Evolutionary conservation across 164 flowering plant genomes (phyloP).

Genomic region (Saururus chinensis): DNA sequence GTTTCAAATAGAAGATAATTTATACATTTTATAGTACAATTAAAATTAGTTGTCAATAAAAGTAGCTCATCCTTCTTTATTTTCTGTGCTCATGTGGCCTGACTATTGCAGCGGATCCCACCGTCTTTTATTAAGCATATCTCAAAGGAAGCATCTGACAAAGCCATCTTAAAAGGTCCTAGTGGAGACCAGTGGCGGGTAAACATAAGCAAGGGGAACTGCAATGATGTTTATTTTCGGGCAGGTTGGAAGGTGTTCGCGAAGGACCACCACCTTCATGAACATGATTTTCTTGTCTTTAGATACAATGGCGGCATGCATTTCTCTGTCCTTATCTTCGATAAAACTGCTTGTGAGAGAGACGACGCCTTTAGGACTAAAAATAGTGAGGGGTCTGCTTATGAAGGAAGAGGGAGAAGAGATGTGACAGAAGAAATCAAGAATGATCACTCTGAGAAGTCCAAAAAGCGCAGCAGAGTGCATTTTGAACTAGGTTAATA

Average conservation of each 20-base stretch:
- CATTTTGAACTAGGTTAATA: too few species aligned
- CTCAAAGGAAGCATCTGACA: conserved; percentile 16
- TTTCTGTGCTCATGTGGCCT: too few species aligned
- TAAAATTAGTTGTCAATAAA: too few species aligned
- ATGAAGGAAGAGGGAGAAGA: background rate
- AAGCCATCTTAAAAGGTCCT: conserved; percentile 36
- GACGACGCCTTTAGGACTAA: conserved; percentile 33
- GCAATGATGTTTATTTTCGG: conserved; percentile 24
- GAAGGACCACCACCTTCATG: conserved; percentile 33
- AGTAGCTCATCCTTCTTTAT: too few species aligned
- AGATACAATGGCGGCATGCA: conserved; percentile 44
- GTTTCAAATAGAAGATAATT: too few species aligned
- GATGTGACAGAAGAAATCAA: too few species aligned
- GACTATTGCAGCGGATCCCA: conserved; percentile 16
- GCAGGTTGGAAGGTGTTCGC: conserved; percentile 59
- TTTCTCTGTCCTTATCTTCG: conserved; percentile 57
- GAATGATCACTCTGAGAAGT: too few species aligned
- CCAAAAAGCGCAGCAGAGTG: too few species aligned
- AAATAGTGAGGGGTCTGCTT: background rate
- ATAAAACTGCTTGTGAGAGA: conserved; percentile 55
- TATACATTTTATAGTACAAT: too few species aligned
- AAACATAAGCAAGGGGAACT: conserved; percentile 16
- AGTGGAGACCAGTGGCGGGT: conserved; percentile 51
- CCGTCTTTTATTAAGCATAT: conserved; percentile 9
- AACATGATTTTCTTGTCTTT: conserved; percentile 52